A percentile compares a stretch with the other conserved stretches of the same genome.
Evolutionary conservation across 2,329 filamentous ascomycete genomes (phyloP).

Genomic region (Diplodia mutila): DNA sequence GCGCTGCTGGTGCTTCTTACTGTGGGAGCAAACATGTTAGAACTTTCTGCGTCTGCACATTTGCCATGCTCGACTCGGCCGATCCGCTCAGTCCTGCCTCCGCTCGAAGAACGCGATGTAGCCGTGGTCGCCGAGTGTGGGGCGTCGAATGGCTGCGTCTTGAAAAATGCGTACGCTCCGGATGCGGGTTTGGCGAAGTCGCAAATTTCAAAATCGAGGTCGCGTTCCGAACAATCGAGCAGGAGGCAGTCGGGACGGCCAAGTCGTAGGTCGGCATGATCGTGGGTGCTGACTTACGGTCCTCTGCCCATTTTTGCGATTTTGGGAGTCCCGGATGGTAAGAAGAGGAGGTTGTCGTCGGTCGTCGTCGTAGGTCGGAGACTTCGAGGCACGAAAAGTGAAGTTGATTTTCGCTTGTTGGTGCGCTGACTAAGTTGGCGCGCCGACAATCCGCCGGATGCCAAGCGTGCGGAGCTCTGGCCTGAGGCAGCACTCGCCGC

Average conservation of each 20-base stretch:
- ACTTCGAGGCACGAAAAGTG: conserved; percentile 23
- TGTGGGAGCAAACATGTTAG: conserved; percentile 44
- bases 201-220: conserved; percentile 5
- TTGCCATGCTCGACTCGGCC: not conserved
- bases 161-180: not conserved
- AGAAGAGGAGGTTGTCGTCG: conserved; percentile 35
- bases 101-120: not conserved
- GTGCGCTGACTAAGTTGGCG: conserved; percentile 24
- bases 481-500: conserved; percentile 1
- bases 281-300: conserved; percentile 55
- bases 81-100: not conserved
- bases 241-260: conserved; percentile 10
- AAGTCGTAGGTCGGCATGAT: not conserved
- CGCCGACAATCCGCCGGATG: conserved; percentile 19
- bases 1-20: conserved; percentile 99
- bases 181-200: not conserved
- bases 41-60: not conserved
- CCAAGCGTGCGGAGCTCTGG: not conserved
- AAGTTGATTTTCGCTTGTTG: conserved; percentile 26
- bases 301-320: conserved; percentile 66
- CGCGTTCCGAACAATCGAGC: not conserved
- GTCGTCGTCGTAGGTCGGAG: conserved; percentile 34
- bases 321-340: conserved; percentile 42
- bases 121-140: not conserved
- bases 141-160: not conserved